phyloP scores from a whole-genome alignment of 2,329 filamentous ascomycete genomes.

The Exophiala phaeomuriformis region DNA sequence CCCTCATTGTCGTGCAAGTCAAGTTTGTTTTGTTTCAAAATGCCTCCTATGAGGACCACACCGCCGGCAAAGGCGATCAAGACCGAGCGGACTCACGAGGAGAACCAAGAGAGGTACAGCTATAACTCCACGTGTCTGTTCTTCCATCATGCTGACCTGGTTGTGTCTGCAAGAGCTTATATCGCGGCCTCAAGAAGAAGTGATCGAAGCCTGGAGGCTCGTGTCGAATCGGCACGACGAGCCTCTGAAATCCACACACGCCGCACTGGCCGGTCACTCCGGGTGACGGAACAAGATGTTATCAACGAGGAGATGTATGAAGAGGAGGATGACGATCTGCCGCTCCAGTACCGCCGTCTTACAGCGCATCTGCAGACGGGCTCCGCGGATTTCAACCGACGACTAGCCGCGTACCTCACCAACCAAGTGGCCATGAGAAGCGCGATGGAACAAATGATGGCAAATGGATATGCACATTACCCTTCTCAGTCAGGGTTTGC shows the following conservation, averaged over 20 bases:
- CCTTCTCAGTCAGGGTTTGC: not conserved
- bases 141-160: slow-evolving; percentile 18
- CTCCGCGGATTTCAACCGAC: slow-evolving; percentile 55
- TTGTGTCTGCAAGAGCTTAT: slow-evolving; percentile 58
- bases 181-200: slow-evolving; percentile 83
- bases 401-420: slow-evolving; percentile 53
- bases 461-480: slow-evolving; percentile 36
- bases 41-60: slow-evolving; percentile 26
- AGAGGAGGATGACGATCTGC: slow-evolving; percentile 78
- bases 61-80: slow-evolving; percentile 27
- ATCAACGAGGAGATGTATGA: slow-evolving; percentile 93
- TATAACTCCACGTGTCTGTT: not conserved
- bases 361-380: slow-evolving; percentile 56
- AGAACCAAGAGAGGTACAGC: slow-evolving; percentile 40
- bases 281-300: slow-evolving; percentile 79
- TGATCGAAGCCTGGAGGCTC: slow-evolving; percentile 79
- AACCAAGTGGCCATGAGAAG: slow-evolving; percentile 52
- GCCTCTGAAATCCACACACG: slow-evolving; percentile 89
- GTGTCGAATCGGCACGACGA: slow-evolving; percentile 76
- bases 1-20: too few species aligned
- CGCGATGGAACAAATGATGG: slow-evolving; percentile 42
- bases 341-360: slow-evolving; percentile 58
- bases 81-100: slow-evolving; percentile 28
- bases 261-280: slow-evolving; percentile 72
- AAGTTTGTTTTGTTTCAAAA: not conserved